phyloP scores from a whole-genome alignment of 352 stramenopile genomes.

The Phytophthora aleatoria region DNA sequence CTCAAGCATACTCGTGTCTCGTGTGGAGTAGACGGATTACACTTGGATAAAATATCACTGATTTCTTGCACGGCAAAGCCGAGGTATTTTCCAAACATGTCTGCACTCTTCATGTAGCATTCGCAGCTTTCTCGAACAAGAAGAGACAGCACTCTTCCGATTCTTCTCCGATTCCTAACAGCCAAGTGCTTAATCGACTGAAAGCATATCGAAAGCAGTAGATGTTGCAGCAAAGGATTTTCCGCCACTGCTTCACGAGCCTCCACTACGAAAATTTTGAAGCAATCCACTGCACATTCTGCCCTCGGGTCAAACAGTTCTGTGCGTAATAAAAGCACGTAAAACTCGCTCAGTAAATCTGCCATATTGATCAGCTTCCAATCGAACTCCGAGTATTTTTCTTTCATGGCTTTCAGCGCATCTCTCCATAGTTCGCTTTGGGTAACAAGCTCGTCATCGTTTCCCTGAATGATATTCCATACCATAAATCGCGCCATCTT shows the following conservation, averaged over 20 bases:
- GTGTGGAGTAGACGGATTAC: constrained; percentile 4
- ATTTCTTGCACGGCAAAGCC: constrained; percentile 80
- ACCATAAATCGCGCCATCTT: constrained; percentile 76
- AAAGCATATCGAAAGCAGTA: constrained; percentile 79
- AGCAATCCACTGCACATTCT: constrained; percentile 64
- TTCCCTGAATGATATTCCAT: constrained; percentile 49
- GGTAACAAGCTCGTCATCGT: constrained; percentile 25
- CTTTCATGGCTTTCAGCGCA: constrained; percentile 68
- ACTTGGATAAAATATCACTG: constrained; percentile 56
- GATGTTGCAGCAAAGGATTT: constrained; percentile 55
- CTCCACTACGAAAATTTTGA: constrained; percentile 64
- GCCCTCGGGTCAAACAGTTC: constrained; percentile 48
- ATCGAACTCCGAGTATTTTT: constrained; percentile 68
- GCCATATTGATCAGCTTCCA: constrained; percentile 68
- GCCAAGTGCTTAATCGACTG: constrained; percentile 59
- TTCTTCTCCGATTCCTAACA: constrained; percentile 31
- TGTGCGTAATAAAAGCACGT: constrained; percentile 56
- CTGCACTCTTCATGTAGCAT: constrained; percentile 59
- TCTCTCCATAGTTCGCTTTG: constrained; percentile 44
- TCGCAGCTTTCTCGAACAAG: constrained; percentile 72
- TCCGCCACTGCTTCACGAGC: constrained; percentile 42
- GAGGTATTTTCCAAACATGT: constrained; percentile 83
- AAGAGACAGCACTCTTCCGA: constrained; percentile 46
- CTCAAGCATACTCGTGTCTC: constrained; percentile 27
- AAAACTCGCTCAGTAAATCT: constrained; percentile 63